Conservation (phyloP, 768 basidiomycete genomes). For the Hygrophorus russula region DNA sequence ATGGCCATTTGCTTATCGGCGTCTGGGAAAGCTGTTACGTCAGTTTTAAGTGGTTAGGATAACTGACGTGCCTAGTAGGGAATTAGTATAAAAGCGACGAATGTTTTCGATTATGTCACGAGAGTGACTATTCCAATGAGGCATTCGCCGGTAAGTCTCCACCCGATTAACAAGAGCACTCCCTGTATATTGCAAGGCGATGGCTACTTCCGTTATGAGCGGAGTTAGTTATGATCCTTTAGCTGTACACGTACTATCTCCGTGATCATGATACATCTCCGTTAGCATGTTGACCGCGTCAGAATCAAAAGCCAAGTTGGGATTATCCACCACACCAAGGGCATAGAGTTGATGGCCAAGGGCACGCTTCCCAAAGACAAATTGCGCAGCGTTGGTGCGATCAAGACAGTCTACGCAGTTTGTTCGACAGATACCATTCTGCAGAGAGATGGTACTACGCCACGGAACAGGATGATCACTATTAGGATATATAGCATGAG, state of each 20-base stretch:
- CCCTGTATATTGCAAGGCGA: slow-evolving; percentile 94
- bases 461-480: slow-evolving; percentile 28
- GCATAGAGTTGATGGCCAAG: slow-evolving; percentile 94
- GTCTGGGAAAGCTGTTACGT: slow-evolving; percentile 33
- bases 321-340: slow-evolving; percentile 77
- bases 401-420: slow-evolving; percentile 98
- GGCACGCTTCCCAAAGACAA: slow-evolving; percentile 91
- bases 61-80: slow-evolving; percentile 56
- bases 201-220: slow-evolving; percentile 35
- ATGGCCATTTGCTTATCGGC: slow-evolving; percentile 97
- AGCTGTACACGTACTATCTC: slow-evolving; percentile 58
- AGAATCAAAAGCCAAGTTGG: slow-evolving; percentile 82
- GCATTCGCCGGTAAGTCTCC: slow-evolving; percentile 91
- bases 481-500: background rate
- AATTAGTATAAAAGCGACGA: slow-evolving; percentile 90
- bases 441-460: slow-evolving; percentile 64
- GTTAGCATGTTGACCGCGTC: slow-evolving; percentile 95
- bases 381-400: slow-evolving; percentile 93
- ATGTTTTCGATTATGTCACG: slow-evolving; percentile 95
- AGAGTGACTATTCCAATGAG: slow-evolving; percentile 96
- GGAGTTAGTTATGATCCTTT: background rate
- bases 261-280: slow-evolving; percentile 98
- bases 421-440: slow-evolving; percentile 85
- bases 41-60: slow-evolving; percentile 5
- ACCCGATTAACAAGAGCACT: slow-evolving; percentile 93